phyloP scores from a whole-genome alignment of 192 early-diverging fungal species.

The Backusella westeae region DNA sequence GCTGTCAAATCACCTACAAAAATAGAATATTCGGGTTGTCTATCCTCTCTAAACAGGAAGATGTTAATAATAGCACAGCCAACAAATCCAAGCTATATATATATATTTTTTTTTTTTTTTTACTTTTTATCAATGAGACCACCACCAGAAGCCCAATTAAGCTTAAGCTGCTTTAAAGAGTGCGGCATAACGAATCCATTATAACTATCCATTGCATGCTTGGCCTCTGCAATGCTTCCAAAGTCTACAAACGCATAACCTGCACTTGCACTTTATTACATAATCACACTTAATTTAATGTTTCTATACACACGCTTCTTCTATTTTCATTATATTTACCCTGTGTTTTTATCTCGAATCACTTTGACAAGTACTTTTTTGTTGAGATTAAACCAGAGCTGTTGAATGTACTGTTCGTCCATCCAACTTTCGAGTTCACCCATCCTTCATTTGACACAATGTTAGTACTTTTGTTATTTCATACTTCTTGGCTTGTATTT shows the following conservation, averaged over 20 bases:
- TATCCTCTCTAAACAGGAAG: slow-evolving; percentile 36
- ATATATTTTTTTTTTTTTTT: neutral
- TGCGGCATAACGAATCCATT: slow-evolving; percentile 83
- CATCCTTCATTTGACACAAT: slow-evolving; percentile 59
- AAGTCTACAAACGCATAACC: slow-evolving; percentile 97
- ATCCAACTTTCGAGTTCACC: slow-evolving; percentile 98
- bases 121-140: slow-evolving; percentile 58
- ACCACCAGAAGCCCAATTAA: slow-evolving; percentile 95
- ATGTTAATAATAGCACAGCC: too few species aligned
- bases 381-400: slow-evolving; percentile 81
- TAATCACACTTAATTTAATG: neutral
- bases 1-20: slow-evolving; percentile 96
- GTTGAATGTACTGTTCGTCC: slow-evolving; percentile 90
- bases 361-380: slow-evolving; percentile 90
- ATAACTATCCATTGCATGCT: slow-evolving; percentile 63
- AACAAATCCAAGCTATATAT: too few species aligned
- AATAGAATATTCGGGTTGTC: slow-evolving; percentile 84
- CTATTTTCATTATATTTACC: slow-evolving; percentile 40
- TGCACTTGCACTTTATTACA: slow-evolving; percentile 49
- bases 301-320: neutral
- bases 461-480: neutral
- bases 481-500: neutral
- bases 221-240: slow-evolving; percentile 58
- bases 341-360: slow-evolving; percentile 90
- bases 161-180: slow-evolving; percentile 77